Conservation (phyloP, 2,329 filamentous ascomycete species). For the Cytospora paraplurivora region DNA sequence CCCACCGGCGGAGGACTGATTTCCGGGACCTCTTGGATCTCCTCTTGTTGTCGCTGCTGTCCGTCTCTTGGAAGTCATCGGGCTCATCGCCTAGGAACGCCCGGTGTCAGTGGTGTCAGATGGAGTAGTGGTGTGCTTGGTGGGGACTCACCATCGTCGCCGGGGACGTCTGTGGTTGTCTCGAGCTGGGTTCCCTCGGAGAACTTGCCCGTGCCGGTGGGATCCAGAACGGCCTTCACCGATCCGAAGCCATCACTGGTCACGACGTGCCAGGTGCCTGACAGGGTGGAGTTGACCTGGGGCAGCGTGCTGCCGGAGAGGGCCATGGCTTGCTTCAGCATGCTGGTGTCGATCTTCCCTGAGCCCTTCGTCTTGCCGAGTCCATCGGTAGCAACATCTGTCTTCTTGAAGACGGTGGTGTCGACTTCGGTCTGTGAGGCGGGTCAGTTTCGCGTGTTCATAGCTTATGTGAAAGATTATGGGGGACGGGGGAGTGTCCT, state of each 20-base stretch:
- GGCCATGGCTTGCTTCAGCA: conserved; percentile 27
- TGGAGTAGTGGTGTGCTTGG: too few species aligned
- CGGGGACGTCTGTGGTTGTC: conserved; percentile 28
- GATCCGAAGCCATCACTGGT: conserved; percentile 31
- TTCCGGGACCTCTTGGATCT: conserved; percentile 24
- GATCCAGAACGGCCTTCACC: conserved; percentile 31
- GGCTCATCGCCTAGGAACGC: conserved; percentile 6
- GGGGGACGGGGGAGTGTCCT: neutral
- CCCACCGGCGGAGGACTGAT: conserved; percentile 19
- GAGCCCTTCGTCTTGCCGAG: conserved; percentile 31
- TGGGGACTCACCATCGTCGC: conserved; percentile 22
- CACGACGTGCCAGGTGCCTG: conserved; percentile 32
- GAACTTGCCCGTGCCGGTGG: conserved; percentile 30
- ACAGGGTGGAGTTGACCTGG: conserved; percentile 30
- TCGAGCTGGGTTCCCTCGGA: conserved; percentile 28
- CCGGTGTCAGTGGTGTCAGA: too few species aligned
- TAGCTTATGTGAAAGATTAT: neutral
- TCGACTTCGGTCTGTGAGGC: conserved; percentile 22
- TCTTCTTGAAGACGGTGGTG: conserved; percentile 28
- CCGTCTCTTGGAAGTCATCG: conserved; percentile 17
- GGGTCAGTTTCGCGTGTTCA: neutral
- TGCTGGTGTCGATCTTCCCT: conserved; percentile 28
- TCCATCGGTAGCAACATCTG: conserved; percentile 26
- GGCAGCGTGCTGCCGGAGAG: conserved; percentile 31
- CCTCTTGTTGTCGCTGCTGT: conserved; percentile 1